Conservation (phyloP, 805 yeast species). For the Yamadazyma ubonensis region DNA sequence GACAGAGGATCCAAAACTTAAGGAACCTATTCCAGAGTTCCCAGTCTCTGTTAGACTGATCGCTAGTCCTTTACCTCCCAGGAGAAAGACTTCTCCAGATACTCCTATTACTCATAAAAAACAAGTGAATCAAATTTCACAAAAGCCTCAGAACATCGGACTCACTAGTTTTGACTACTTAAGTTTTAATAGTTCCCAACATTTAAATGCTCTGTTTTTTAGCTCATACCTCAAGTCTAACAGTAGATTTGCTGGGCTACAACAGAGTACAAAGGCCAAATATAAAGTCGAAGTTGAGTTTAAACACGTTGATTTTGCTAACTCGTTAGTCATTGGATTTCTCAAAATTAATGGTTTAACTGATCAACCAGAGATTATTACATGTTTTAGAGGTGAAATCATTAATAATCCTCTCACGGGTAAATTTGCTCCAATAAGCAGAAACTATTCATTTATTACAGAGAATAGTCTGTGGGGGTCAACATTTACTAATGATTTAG, state of each 20-base stretch:
- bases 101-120: too few species aligned
- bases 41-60: not conserved
- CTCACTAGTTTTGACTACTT: constrained; percentile 4
- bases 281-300: constrained; percentile 70
- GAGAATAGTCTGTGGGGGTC: constrained; percentile 58
- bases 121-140: too few species aligned
- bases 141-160: not conserved
- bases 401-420: constrained; percentile 46
- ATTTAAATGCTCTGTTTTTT: constrained; percentile 33
- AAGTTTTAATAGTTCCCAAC: constrained; percentile 8
- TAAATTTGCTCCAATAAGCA: constrained; percentile 14
- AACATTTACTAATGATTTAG: constrained; percentile 42
- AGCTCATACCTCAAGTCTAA: constrained; percentile 55
- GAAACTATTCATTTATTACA: constrained; percentile 53
- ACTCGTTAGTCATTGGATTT: constrained; percentile 55
- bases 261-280: constrained; percentile 62
- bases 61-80: not conserved
- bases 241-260: constrained; percentile 62
- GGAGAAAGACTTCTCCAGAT: too few species aligned
- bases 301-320: constrained; percentile 61
- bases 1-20: constrained; percentile 7
- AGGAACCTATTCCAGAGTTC: not conserved
- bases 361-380: constrained; percentile 60
- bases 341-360: constrained; percentile 66
- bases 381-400: constrained; percentile 72